Evolutionary conservation across 2,329 filamentous ascomycete species (phyloP).

Genomic region (Ceratocystis diversiconidia): DNA sequence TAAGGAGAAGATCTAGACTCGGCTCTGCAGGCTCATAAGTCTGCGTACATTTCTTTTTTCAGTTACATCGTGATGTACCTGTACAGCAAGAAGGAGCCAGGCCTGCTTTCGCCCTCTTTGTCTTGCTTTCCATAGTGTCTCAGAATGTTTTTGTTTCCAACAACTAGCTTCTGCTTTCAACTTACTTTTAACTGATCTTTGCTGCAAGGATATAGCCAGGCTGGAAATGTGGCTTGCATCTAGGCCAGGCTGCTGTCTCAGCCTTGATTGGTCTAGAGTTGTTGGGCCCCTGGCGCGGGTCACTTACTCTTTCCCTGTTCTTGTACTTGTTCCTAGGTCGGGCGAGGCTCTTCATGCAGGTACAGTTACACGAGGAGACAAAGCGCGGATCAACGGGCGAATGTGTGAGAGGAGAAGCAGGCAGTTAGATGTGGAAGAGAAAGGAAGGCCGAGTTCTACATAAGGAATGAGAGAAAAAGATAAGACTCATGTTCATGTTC

Average conservation of each 20-base stretch:
- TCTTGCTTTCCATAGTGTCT: neutral
- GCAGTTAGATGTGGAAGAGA: neutral
- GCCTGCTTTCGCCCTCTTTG: neutral
- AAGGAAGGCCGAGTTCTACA: neutral
- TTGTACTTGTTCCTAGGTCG: neutral
- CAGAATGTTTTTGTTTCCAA: neutral
- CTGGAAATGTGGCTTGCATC: neutral
- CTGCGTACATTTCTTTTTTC: neutral
- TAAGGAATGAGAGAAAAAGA: constrained; percentile 18
- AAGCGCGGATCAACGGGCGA: neutral
- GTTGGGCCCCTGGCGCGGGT: neutral
- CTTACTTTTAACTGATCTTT: neutral
- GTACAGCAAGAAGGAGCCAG: neutral
- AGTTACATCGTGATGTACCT: neutral
- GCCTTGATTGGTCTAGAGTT: neutral
- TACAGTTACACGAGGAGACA: constrained; percentile 2
- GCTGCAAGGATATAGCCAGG: neutral
- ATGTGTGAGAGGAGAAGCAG: constrained; percentile 18
- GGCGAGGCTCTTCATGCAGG: neutral
- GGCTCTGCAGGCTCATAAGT: too few species aligned
- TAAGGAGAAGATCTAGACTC: too few species aligned
- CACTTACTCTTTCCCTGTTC: neutral
- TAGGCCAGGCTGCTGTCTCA: neutral
- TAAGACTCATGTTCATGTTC: neutral
- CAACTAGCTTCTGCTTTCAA: neutral